phyloP scores from a whole-genome alignment of 1,139 yeast genomes.

The Saccharomycopsis hybrid region DNA sequence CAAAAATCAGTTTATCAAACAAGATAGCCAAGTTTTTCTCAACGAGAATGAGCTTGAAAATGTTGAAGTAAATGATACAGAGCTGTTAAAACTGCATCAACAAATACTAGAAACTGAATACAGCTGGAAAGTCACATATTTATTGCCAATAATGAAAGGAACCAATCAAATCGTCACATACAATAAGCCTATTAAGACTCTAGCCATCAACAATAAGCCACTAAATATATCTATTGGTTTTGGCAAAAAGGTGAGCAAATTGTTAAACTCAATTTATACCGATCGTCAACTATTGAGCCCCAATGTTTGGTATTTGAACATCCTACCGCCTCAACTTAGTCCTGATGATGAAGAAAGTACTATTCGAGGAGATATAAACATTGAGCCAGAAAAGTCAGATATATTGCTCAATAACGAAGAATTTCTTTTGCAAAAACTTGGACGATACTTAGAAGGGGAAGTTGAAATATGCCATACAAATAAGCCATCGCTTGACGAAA shows the following conservation, averaged over 20 bases:
- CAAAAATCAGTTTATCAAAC: not conserved
- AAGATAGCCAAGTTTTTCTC: not conserved
- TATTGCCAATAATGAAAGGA: constrained; percentile 31
- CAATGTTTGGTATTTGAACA: constrained; percentile 29
- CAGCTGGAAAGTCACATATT: constrained; percentile 21
- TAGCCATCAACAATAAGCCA: constrained; percentile 33
- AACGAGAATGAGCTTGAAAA: not conserved
- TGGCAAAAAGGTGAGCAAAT: constrained; percentile 28
- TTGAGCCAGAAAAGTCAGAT: constrained; percentile 42
- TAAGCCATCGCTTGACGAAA: not conserved
- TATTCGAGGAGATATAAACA: constrained; percentile 32
- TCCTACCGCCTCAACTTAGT: constrained; percentile 15
- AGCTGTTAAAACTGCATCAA: not conserved
- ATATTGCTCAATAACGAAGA: constrained; percentile 29
- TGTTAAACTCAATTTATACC: constrained; percentile 25
- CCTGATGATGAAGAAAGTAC: constrained; percentile 5
- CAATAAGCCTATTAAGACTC: constrained; percentile 25
- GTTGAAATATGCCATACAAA: not conserved
- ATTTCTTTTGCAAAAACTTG: constrained; percentile 21
- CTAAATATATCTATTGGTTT: constrained; percentile 27
- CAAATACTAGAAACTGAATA: not conserved
- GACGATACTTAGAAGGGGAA: constrained; percentile 19
- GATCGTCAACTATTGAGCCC: constrained; percentile 27
- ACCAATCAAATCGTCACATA: constrained; percentile 24
- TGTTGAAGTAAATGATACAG: not conserved